These are phyloP conservation scores for Strobilomyces dryophilus DNA, from an alignment of 768 basidiomycete genomes.

Conservation along the genomic window DNA sequence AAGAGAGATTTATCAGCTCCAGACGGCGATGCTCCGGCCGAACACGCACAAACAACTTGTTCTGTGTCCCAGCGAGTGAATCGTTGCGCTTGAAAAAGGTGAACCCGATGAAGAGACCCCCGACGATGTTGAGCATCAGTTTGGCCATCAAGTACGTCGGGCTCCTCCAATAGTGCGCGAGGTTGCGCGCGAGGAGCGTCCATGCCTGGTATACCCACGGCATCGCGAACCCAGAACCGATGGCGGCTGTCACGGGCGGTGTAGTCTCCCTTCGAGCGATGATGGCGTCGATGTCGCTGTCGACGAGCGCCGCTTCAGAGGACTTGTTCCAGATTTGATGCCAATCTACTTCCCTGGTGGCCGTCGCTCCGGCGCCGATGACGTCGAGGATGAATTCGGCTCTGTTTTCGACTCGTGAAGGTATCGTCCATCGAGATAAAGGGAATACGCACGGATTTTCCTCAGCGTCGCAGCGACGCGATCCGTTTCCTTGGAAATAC, in stretches of 20 bases:
- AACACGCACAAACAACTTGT: conserved; percentile 57
- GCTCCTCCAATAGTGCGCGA: conserved; percentile 48
- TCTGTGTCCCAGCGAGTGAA: conserved; percentile 55
- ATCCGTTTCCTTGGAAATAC: conserved; percentile 77
- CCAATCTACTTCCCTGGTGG: conserved; percentile 55
- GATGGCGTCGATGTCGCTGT: conserved; percentile 43
- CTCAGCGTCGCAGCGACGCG: conserved; percentile 50
- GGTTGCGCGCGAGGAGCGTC: conserved; percentile 43
- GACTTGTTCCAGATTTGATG: conserved; percentile 55
- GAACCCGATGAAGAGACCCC: conserved; percentile 56
- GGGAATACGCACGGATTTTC: conserved; percentile 60
- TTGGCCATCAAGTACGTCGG: conserved; percentile 62
- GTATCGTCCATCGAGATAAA: conserved; percentile 27
- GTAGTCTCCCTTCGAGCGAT: conserved; percentile 44
- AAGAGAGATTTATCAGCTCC: not conserved
- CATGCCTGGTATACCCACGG: conserved; percentile 48
- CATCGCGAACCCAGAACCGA: conserved; percentile 48
- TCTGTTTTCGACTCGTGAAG: conserved; percentile 43
- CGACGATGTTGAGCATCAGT: conserved; percentile 47
- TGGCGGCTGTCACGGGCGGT: conserved; percentile 29
- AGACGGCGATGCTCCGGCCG: too few relatives aligned
- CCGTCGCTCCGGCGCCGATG: conserved; percentile 71
- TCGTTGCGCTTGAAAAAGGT: conserved; percentile 58
- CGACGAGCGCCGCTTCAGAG: conserved; percentile 36
- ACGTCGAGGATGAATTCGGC: conserved; percentile 67